phyloP scores from a whole-genome alignment of 495 filamentous ascomycete genomes.

The Echria macrotheca region DNA sequence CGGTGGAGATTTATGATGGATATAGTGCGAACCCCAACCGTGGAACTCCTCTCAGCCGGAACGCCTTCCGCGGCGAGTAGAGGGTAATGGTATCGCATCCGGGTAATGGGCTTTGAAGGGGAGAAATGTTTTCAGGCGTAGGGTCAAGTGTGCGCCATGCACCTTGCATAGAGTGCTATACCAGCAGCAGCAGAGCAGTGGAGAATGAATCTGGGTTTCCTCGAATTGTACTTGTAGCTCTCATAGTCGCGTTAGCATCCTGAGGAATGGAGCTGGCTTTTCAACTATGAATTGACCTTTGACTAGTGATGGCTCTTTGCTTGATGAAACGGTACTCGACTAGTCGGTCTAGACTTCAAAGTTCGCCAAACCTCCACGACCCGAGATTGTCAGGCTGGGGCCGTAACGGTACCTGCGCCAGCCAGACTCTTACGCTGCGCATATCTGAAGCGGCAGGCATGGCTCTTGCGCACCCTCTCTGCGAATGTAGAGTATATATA shows the following conservation, averaged over 20 bases:
- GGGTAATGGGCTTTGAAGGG: too few relatives aligned
- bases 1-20: not conserved
- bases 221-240: constrained; percentile 15
- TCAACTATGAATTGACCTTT: too few relatives aligned
- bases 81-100: not conserved
- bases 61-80: constrained; percentile 24
- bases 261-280: constrained; percentile 11
- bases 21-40: constrained; percentile 11
- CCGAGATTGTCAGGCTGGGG: too few relatives aligned
- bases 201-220: constrained; percentile 4
- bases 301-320: too few relatives aligned
- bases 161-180: constrained; percentile 8
- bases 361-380: too few relatives aligned
- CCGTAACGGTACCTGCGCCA: too few relatives aligned
- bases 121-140: constrained; percentile 9
- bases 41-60: constrained; percentile 17
- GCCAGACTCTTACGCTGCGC: too few relatives aligned
- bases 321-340: too few relatives aligned
- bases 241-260: constrained; percentile 17
- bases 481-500: too few relatives aligned
- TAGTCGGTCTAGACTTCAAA: too few relatives aligned
- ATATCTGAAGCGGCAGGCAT: too few relatives aligned
- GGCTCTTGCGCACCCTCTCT: too few relatives aligned
- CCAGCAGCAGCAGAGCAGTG: constrained; percentile 10
- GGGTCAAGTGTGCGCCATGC: constrained; percentile 12